Evolutionary conservation across 139 green algal species (phyloP), one percentile per base, ranked within the genome.

Genomic region (Chlamydomonas applanata): DNA sequence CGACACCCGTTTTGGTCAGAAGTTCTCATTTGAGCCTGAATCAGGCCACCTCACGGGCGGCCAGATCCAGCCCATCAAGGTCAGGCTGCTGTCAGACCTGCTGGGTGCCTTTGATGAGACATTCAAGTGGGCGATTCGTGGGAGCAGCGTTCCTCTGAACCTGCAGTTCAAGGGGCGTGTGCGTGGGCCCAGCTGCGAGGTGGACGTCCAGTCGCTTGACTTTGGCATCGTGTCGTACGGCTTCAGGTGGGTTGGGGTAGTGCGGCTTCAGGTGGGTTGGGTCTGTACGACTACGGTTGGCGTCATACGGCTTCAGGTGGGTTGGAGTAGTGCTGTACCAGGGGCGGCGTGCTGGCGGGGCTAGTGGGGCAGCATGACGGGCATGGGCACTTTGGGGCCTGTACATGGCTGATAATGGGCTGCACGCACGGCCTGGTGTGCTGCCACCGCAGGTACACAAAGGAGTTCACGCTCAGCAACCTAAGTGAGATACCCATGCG

Each of bases 11-110:
- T 92, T 93, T 79, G 86, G 78, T 65, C 75, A 59, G 30, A 89
- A 86, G 72, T 95, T 96, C 76, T 74, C n/a, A 1, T 96, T 96
- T 78, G 83, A 90, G 66, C 91, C 91, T 2, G 22, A 64, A 5
- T n/a, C 17, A 3, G 91, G 91, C 4, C 66, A 82, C 32, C 71
- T 96, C 29, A 29, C 59, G 16, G 73, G 81, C 69, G 76, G 76
- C 13, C 67, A 86, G 54, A 83, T 86, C n/a, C 76, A 82, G 68
- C 32, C 80, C 4, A 86, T 94, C 73, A 52, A 70, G 25, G 85
- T 93, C 2, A 85, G 75, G 75, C 79, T 96, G 57, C 61, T 84
- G 53, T 86, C 79, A 20, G 86, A 92, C 71, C 62, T 87, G 29
- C 80, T 96, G 44, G 91, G 91, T 33, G 36, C 72, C 3, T 94